Conservation (phyloP, 257 asterid genomes). For the Marsdenia floribunda region DNA sequence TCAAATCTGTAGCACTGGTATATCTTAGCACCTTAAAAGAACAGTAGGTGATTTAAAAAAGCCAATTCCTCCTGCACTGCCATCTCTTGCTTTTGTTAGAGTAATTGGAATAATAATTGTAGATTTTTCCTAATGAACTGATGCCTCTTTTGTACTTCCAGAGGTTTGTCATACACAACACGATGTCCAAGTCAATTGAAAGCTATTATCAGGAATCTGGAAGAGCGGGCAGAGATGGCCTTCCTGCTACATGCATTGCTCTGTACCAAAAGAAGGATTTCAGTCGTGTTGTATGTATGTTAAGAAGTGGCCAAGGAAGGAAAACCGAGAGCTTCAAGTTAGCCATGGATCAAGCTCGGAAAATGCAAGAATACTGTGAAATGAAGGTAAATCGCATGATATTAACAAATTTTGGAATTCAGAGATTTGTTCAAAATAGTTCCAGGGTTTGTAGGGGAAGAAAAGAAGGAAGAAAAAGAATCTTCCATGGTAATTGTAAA, state of each 20-base stretch:
- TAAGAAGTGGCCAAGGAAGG: conserved; percentile 67
- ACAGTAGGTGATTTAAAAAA: not conserved
- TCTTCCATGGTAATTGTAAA: not conserved
- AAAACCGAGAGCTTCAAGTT: conserved; percentile 63
- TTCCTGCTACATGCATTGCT: conserved; percentile 62
- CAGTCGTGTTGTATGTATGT: conserved; percentile 90
- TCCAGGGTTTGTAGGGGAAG: not conserved
- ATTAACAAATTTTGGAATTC: not conserved
- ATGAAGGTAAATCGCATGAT: conserved; percentile 47
- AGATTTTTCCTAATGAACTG: not conserved
- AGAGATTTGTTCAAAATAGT: not conserved
- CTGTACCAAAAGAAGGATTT: conserved; percentile 92
- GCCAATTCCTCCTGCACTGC: not conserved
- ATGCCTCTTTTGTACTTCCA: conserved; percentile 26
- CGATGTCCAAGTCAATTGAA: conserved; percentile 93
- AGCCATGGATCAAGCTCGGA: conserved; percentile 89
- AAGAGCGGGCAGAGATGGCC: conserved; percentile 88
- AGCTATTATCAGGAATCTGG: conserved; percentile 99
- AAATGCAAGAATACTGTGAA: conserved; percentile 88
- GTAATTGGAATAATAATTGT: not conserved
- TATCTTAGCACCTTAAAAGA: not conserved
- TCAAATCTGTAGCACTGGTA: not conserved
- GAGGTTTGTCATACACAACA: conserved; percentile 92
- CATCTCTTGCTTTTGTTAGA: not conserved
- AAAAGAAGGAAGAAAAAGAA: too few species aligned